A percentile compares a stretch with the other conserved stretches of the same genome.
phyloP scores from a whole-genome alignment of 2,329 filamentous ascomycete species.

The Pseudomassariella vexata region DNA sequence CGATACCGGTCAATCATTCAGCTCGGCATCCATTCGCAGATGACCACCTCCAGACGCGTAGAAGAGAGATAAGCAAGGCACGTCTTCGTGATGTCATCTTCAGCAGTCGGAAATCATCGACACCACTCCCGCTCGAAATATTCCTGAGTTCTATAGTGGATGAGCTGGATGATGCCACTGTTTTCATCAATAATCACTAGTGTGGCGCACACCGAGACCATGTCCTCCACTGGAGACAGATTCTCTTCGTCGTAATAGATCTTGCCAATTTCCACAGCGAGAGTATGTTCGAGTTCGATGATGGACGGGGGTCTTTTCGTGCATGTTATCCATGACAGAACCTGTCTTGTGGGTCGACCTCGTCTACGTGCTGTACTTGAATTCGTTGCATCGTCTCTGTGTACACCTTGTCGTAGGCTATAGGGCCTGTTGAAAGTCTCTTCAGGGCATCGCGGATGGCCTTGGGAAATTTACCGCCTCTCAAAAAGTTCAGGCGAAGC shows the following conservation, averaged over 20 bases:
- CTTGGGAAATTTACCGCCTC: constrained; percentile 23
- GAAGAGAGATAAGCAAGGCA: constrained; percentile 2
- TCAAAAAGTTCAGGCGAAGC: constrained; percentile 28
- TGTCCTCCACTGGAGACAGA: constrained; percentile 23
- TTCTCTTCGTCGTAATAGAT: constrained; percentile 27
- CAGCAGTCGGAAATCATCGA: constrained; percentile 1
- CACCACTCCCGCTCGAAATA: too few species aligned
- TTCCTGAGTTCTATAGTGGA: constrained; percentile 6
- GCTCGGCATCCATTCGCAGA: too few species aligned
- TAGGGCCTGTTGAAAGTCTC: constrained; percentile 21
- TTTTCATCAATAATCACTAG: constrained; percentile 33
- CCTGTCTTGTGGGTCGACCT: constrained; percentile 29
- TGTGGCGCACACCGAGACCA: constrained; percentile 33
- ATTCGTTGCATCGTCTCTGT: constrained; percentile 35
- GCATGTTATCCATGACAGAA: constrained; percentile 34
- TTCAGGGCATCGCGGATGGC: constrained; percentile 24
- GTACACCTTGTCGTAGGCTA: constrained; percentile 33
- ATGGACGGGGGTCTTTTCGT: constrained; percentile 26
- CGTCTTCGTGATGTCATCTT: neutral
- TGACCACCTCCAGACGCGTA: too few species aligned
- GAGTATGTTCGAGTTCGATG: constrained; percentile 33
- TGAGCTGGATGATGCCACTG: constrained; percentile 23
- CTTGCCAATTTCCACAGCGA: constrained; percentile 27
- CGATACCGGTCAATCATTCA: too few species aligned
- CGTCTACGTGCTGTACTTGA: constrained; percentile 24